Base-by-base conservation (phyloP, 805 yeast genomes). In the Sugiyamaella qingdaonensis region DNA sequence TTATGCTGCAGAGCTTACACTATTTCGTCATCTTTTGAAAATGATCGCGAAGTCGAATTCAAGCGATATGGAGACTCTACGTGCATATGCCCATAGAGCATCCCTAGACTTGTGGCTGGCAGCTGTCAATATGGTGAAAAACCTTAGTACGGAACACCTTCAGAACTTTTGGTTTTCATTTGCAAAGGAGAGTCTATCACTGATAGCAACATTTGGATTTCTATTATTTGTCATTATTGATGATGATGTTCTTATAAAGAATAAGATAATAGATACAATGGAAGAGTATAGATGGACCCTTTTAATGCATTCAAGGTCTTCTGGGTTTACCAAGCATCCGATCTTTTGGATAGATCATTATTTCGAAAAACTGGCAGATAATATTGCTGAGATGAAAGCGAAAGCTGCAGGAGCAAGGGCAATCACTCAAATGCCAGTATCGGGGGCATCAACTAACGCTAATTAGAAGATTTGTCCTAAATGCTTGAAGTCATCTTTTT, bases 151-250 rank as follows among this genome's bases (percentile, higher is more conserved):
- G 14, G 58, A 62, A 27, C 65, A 62, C 34, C 54, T 62, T n/a
- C 65, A 62, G 46, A 59, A 64, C 2, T 62, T 62, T 50, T 62
- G 66, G 66, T 62, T 55, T 34, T 60, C 63, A 5, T 63, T 61
- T n/a, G 50, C 64, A 16, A 60, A 58, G 45, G 53, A 54, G 32
- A 58, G 55, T 37, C 50, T 62, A 35, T 61, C 65, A 4, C 47
- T 56, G 18, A 58, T 63, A 21, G 64, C 54, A 2, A 61, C 66
- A 10, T 63, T 63, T 52, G 66, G 64, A 8, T 49, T 58, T 14
- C 37, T 62, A 37, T 52, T 62, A 11, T 36, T 48, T 35, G 49
- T 21, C 18, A 32, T 48, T 32, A 10, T 48, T 21, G 46, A 34
- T 8, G 47, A 44, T 13, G 35, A 21, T 21, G 32, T 18, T 13